Conservation (phyloP, 352 stramenopile genomes). For the Peronospora belbahrii region DNA sequence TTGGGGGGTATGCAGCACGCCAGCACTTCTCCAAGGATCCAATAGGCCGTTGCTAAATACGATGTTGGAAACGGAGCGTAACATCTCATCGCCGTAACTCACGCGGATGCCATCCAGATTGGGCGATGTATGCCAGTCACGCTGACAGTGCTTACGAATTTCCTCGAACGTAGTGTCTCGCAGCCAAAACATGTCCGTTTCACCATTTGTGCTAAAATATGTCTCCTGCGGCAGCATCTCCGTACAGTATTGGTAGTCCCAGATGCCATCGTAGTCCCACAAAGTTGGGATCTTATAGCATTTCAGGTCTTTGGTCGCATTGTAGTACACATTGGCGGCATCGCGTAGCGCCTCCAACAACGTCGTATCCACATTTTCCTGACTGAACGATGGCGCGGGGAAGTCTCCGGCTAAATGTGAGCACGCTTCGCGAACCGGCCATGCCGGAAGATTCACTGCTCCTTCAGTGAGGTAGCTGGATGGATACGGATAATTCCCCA, state of each 20-base stretch:
- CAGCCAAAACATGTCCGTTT: slow-evolving; percentile 90
- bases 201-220: slow-evolving; percentile 84
- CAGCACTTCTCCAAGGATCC: slow-evolving; percentile 90
- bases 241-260: slow-evolving; percentile 90
- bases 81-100: slow-evolving; percentile 56
- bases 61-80: slow-evolving; percentile 86
- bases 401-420: slow-evolving; percentile 52
- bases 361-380: slow-evolving; percentile 11
- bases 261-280: slow-evolving; percentile 81
- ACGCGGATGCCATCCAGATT: slow-evolving; percentile 70
- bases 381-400: slow-evolving; percentile 14
- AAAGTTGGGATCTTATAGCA: slow-evolving; percentile 72
- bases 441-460: slow-evolving; percentile 72
- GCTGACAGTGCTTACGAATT: slow-evolving; percentile 54
- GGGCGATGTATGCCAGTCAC: slow-evolving; percentile 54
- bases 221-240: slow-evolving; percentile 87
- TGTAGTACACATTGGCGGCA: slow-evolving; percentile 85
- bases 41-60: slow-evolving; percentile 92
- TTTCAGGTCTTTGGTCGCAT: slow-evolving; percentile 59
- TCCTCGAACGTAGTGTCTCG: slow-evolving; percentile 52
- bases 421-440: slow-evolving; percentile 89
- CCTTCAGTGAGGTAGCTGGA: slow-evolving; percentile 89
- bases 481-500: slow-evolving; percentile 94
- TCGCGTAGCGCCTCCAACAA: slow-evolving; percentile 48
- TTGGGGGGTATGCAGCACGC: slow-evolving; percentile 60